A percentile compares a stretch with the other conserved stretches of the same genome.
Conservation (phyloP, 352 stramenopile genomes). For the Globisporangium apiculatum region DNA sequence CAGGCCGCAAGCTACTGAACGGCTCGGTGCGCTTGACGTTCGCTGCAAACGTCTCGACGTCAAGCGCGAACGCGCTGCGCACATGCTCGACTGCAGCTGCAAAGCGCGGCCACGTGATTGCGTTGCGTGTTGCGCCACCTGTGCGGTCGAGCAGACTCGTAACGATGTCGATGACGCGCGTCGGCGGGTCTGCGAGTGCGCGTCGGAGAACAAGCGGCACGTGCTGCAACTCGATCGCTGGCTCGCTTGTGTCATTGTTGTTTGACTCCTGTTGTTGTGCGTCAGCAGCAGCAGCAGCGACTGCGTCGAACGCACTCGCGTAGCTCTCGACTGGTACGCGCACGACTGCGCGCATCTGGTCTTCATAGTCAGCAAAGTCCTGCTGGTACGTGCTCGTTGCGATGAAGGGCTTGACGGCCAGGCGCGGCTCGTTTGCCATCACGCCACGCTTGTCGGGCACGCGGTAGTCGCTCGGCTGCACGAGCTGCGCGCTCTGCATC, state of each 20-base stretch:
- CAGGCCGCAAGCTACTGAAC: conserved; percentile 9
- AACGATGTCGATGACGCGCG: conserved; percentile 37
- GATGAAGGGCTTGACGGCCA: conserved; percentile 44
- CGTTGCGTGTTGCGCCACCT: conserved; percentile 22
- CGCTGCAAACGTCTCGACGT: conserved; percentile 18
- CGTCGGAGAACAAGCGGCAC: conserved; percentile 39
- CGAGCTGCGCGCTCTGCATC: conserved; percentile 29
- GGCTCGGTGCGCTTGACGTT: conserved; percentile 15
- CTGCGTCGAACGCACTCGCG: conserved; percentile 33
- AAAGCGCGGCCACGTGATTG: conserved; percentile 51
- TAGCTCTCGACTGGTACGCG: conserved; percentile 26
- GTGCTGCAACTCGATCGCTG: conserved; percentile 38
- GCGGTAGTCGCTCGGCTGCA: conserved; percentile 53
- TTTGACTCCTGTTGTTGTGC: conserved; percentile 15
- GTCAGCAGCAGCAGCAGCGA: conserved; percentile 19
- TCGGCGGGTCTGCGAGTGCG: conserved; percentile 22
- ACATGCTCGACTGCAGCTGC: conserved; percentile 31
- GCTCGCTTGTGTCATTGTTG: conserved; percentile 16
- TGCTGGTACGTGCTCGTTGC: conserved; percentile 51
- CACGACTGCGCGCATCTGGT: conserved; percentile 36
- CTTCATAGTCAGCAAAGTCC: conserved; percentile 53
- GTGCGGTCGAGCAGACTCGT: conserved; percentile 38
- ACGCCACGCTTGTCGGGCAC: conserved; percentile 53
- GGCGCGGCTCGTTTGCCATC: conserved; percentile 31
- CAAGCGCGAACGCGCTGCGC: conserved; percentile 26